Conservation (phyloP, 139 green algal species). For the Yamagishiella unicocca region DNA sequence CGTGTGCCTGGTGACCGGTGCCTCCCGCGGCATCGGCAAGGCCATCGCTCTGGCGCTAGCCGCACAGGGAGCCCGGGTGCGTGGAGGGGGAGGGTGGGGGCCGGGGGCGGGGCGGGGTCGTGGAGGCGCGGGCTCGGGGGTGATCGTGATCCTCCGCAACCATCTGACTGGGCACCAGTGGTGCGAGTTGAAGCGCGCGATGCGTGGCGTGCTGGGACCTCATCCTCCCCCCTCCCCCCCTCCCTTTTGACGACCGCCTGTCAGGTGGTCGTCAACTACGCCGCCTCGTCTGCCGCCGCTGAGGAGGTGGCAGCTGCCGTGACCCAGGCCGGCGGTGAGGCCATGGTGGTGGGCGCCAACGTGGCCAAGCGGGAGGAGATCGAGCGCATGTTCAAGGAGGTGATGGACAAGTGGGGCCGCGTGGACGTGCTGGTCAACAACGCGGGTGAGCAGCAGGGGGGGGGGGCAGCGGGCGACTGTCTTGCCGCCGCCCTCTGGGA, state of each 20-base stretch:
- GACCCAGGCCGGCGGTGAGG: constrained; percentile 80
- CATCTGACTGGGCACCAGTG: too few relatives aligned
- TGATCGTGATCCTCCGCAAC: too few relatives aligned
- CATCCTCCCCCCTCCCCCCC: neutral
- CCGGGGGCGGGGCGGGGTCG: neutral
- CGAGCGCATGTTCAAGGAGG: constrained; percentile 80
- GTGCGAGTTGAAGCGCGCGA: too few relatives aligned
- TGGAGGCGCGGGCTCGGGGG: too few relatives aligned
- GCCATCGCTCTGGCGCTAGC: constrained; percentile 92
- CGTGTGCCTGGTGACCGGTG: constrained; percentile 93
- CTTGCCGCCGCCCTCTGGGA: too few relatives aligned
- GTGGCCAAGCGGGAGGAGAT: constrained; percentile 83
- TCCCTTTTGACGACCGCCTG: neutral
- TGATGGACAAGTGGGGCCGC: constrained; percentile 87
- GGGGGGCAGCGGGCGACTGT: neutral
- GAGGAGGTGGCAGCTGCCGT: constrained; percentile 87
- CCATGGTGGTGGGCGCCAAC: constrained; percentile 83
- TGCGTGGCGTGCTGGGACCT: neutral
- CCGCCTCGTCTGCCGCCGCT: constrained; percentile 76
- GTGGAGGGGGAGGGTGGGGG: neutral
- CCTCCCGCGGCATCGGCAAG: constrained; percentile 93
- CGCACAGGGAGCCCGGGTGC: constrained; percentile 74
- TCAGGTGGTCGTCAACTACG: constrained; percentile 91
- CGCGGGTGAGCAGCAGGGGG: constrained; percentile 74
- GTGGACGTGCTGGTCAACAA: constrained; percentile 99